phyloP scores from a whole-genome alignment of 2,329 filamentous ascomycete species.

The Monosporascus cannonballus region DNA sequence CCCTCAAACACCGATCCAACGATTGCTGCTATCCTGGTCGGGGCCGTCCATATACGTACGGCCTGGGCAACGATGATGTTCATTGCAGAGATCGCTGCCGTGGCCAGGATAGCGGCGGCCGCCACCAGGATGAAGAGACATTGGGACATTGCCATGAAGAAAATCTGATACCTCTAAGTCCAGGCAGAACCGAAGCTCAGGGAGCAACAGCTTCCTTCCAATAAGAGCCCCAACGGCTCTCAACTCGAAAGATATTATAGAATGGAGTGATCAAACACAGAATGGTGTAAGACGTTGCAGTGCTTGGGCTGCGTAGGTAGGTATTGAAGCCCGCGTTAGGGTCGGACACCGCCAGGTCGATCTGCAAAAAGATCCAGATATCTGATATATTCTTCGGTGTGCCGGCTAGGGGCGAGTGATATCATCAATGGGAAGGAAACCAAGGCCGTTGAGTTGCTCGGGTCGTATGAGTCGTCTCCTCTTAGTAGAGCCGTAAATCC shows the following conservation, averaged over 20 bases:
- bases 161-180: not conserved
- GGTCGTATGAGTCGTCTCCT: not conserved
- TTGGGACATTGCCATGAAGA: slow-evolving; percentile 29
- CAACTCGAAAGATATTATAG: not conserved
- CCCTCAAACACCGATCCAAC: slow-evolving; percentile 32
- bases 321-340: not conserved
- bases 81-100: slow-evolving; percentile 32
- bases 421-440: not conserved
- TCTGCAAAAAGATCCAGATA: not conserved
- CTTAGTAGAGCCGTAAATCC: not conserved
- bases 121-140: slow-evolving; percentile 32
- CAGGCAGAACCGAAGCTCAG: not conserved
- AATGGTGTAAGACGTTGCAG: not conserved
- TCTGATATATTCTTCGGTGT: not conserved
- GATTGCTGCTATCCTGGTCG: slow-evolving; percentile 30
- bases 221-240: not conserved
- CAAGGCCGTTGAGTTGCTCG: not conserved
- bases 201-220: not conserved
- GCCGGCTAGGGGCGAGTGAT: not conserved
- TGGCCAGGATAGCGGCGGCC: slow-evolving; percentile 30
- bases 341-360: not conserved
- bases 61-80: slow-evolving; percentile 34
- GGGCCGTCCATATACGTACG: slow-evolving; percentile 20
- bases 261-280: not conserved
- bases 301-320: not conserved